A percentile compares a stretch with the other conserved stretches of the same genome.
phyloP scores from a whole-genome alignment of 2,329 filamentous ascomycete species.

The Leptographium galeiforme region DNA sequence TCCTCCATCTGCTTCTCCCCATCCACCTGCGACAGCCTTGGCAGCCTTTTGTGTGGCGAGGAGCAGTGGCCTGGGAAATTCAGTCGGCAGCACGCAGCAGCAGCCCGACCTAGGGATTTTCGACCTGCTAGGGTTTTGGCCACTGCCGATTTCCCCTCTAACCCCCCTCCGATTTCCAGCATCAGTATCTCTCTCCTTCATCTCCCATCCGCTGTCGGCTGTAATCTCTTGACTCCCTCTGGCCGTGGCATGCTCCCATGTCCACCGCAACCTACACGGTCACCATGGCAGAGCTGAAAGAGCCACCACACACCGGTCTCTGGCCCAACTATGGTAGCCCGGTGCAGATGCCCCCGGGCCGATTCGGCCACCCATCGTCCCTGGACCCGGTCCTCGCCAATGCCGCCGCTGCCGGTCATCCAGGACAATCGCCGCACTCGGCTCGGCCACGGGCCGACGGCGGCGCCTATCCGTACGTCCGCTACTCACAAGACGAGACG shows the following conservation, averaged over 20 bases:
- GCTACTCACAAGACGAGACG: constrained; percentile 41
- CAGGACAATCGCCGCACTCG: constrained; percentile 28
- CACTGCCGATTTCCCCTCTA: not conserved
- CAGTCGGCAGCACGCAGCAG: not conserved
- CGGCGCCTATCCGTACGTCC: constrained; percentile 35
- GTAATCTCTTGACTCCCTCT: not conserved
- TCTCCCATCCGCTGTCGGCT: not conserved
- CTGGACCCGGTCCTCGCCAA: constrained; percentile 36
- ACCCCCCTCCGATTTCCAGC: not conserved
- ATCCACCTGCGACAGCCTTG: not conserved
- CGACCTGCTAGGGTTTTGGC: not conserved
- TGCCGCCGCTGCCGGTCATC: constrained; percentile 14
- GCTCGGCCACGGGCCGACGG: constrained; percentile 36
- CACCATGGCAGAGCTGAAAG: constrained; percentile 52
- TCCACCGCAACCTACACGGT: constrained; percentile 48
- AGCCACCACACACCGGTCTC: constrained; percentile 41
- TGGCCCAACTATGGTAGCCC: constrained; percentile 45
- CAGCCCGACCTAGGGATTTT: not conserved
- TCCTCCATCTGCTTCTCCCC: not conserved
- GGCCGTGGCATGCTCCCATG: constrained; percentile 38
- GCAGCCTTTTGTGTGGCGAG: not conserved
- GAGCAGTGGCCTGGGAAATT: not conserved
- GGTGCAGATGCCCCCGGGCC: constrained; percentile 36
- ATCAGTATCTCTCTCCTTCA: not conserved
- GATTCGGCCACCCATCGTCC: constrained; percentile 28